phyloP scores from a whole-genome alignment of 2,329 filamentous ascomycete genomes.

The Alternaria sp. region DNA sequence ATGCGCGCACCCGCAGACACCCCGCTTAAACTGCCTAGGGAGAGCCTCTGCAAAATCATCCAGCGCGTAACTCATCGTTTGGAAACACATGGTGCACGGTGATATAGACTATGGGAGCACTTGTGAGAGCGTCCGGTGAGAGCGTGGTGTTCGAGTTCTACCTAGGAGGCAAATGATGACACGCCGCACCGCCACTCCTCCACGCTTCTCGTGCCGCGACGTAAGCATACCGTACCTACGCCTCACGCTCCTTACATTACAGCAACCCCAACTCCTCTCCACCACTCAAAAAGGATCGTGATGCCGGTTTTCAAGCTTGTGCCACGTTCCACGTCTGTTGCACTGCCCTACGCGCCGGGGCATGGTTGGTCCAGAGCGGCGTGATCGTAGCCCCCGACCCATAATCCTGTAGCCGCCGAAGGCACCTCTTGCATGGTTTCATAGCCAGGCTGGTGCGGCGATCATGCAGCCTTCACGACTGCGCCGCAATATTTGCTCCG shows the following conservation, averaged over 20 bases:
- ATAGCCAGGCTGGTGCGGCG: not conserved
- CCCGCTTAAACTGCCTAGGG: not conserved
- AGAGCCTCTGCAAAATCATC: not conserved
- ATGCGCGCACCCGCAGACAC: not conserved
- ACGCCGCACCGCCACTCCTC: not conserved
- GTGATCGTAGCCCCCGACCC: conserved; percentile 1
- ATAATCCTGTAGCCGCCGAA: conserved; percentile 8
- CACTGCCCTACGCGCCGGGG: conserved; percentile 1
- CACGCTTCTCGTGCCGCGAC: not conserved
- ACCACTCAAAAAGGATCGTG: not conserved
- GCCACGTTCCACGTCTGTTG: conserved; percentile 3
- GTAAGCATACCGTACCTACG: not conserved
- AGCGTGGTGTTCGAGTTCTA: not conserved
- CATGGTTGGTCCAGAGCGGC: conserved; percentile 9
- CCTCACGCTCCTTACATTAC: not conserved
- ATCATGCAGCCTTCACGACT: conserved; percentile 5
- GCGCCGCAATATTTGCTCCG: conserved; percentile 11
- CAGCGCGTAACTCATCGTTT: not conserved
- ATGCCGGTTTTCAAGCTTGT: conserved; percentile 2
- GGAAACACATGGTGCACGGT: not conserved
- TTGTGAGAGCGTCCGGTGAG: not conserved
- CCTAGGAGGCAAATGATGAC: not conserved
- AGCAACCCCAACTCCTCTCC: not conserved
- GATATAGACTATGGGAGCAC: not conserved
- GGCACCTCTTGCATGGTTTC: conserved; percentile 5